Percentiles rank a stretch among this genome's conserved stretches.
Evolutionary conservation across 2,329 filamentous ascomycete species (phyloP).

Genomic region (Exophiala spinifera): DNA sequence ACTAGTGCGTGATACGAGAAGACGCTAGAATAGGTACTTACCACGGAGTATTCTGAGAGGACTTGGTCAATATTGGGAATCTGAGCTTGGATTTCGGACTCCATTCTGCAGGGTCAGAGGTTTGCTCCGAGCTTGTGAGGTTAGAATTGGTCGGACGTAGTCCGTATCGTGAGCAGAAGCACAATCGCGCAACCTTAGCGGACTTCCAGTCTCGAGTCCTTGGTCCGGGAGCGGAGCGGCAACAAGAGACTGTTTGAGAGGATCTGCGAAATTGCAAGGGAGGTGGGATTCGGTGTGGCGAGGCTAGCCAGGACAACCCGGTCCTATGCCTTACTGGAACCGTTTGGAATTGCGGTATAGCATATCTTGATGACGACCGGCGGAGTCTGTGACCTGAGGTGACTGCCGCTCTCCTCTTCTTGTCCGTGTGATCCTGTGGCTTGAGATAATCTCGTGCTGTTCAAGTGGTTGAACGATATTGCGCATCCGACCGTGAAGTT

Average conservation of each 20-base stretch:
- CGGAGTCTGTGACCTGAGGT: no score
- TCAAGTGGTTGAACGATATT: background rate
- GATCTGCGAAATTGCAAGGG: background rate
- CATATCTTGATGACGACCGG: no score
- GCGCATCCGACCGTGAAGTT: background rate
- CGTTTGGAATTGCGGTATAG: no score
- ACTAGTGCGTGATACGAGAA: no score
- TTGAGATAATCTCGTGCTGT: no score
- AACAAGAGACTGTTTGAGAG: no score
- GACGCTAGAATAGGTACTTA: constrained; percentile 31
- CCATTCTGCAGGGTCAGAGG: constrained; percentile 57
- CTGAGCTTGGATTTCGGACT: constrained; percentile 78
- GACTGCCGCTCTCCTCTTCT: no score
- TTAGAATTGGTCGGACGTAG: no score
- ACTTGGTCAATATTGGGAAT: constrained; percentile 85
- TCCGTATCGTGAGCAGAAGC: no score
- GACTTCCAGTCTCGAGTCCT: background rate
- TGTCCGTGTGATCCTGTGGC: background rate
- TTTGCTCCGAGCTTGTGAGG: background rate
- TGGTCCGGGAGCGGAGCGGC: background rate
- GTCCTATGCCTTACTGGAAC: no score
- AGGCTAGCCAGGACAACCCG: background rate
- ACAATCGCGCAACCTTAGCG: background rate
- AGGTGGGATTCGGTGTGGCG: background rate
- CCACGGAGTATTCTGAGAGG: constrained; percentile 83